These are phyloP conservation scores for Zasmidium angulare DNA, from an alignment of 2,329 filamentous ascomycete genomes.

Conservation along the genomic window DNA sequence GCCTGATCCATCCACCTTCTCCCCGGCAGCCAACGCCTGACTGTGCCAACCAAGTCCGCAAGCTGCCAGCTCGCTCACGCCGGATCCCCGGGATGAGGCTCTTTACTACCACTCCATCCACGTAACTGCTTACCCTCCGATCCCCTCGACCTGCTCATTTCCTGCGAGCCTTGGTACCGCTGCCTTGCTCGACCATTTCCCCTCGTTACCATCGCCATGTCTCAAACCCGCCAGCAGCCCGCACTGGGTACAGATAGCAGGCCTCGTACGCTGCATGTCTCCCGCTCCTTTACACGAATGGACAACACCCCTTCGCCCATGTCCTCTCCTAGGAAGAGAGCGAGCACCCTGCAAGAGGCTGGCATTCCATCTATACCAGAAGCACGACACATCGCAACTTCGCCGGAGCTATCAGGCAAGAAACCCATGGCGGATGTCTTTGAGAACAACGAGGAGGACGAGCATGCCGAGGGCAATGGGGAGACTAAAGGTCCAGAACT, in stretches of 20 bases:
- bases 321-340: constrained; percentile 41
- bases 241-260: constrained; percentile 18
- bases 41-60: not conserved
- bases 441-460: constrained; percentile 38
- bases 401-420: constrained; percentile 34
- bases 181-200: not conserved
- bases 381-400: constrained; percentile 39
- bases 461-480: constrained; percentile 28
- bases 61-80: no score
- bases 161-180: constrained; percentile 8
- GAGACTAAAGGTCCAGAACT: constrained; percentile 31
- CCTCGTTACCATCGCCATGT: constrained; percentile 7
- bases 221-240: constrained; percentile 12
- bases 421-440: constrained; percentile 45
- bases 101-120: not conserved
- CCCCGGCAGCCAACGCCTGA: no score
- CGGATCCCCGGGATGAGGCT: no score
- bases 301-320: constrained; percentile 36
- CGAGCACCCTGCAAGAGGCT: constrained; percentile 47
- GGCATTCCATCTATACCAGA: constrained; percentile 45
- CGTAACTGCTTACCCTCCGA: not conserved
- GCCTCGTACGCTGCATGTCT: constrained; percentile 40
- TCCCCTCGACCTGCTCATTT: not conserved
- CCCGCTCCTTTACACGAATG: constrained; percentile 52
- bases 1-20: no score